Percentiles rank a stretch among this genome's conserved stretches.
These are phyloP conservation scores for Erysimum cheiri DNA, from an alignment of 441 rosid genomes.

Conservation along the genomic window DNA sequence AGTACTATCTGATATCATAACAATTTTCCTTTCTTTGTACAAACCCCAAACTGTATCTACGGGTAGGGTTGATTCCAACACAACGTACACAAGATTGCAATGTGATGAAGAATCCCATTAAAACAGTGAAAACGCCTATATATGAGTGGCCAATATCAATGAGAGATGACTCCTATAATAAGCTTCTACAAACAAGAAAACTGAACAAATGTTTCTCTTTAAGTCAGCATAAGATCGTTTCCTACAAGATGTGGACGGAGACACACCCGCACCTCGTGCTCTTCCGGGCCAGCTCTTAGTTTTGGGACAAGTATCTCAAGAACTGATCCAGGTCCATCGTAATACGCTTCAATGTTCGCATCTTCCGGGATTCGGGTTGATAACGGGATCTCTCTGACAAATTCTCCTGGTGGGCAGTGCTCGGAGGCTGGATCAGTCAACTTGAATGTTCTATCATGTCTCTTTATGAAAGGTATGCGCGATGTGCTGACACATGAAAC, in stretches of 20 bases:
- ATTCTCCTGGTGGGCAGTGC: constrained; percentile 79
- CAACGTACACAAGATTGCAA: constrained; percentile 20
- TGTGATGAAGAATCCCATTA: constrained; percentile 33
- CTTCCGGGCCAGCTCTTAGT: constrained; percentile 67
- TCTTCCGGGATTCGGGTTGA: constrained; percentile 73
- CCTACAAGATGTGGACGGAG: constrained; percentile 67
- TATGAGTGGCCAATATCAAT: constrained; percentile 31
- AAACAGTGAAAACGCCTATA: constrained; percentile 47
- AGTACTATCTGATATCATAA: constrained; percentile 2
- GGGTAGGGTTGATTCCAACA: constrained; percentile 6
- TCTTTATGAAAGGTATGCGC: constrained; percentile 57
- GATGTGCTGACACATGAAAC: constrained; percentile 67
- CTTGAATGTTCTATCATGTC: constrained; percentile 67
- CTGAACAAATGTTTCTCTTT: constrained; percentile 34
- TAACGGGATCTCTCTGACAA: constrained; percentile 66
- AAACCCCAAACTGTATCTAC: background rate
- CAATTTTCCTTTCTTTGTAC: constrained; percentile 27
- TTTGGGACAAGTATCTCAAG: constrained; percentile 77
- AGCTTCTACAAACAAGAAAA: constrained; percentile 34
- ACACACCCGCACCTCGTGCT: constrained; percentile 75
- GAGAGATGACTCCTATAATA: constrained; percentile 37
- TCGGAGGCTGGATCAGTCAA: constrained; percentile 66
- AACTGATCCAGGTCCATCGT: constrained; percentile 64
- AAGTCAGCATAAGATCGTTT: constrained; percentile 67
- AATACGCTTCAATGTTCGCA: constrained; percentile 72